Evolutionary conservation across 2,329 filamentous ascomycete genomes (phyloP).

Genomic region (Penicillium olsonii): DNA sequence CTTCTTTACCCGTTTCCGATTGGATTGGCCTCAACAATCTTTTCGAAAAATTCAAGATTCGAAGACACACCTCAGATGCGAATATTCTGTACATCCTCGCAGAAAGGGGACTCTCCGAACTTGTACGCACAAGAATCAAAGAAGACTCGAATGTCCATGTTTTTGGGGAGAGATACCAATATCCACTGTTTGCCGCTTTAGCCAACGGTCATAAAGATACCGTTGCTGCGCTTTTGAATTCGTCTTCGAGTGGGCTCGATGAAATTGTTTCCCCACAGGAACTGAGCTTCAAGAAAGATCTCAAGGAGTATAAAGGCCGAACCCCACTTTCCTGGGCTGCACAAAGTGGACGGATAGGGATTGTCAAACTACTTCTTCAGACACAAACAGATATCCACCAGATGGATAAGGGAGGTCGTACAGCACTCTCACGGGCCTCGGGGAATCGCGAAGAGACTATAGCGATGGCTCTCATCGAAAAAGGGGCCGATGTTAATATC

Average conservation of each 20-base stretch:
- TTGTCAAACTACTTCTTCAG: slow-evolving; percentile 12
- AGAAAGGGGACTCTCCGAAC: slow-evolving; percentile 12
- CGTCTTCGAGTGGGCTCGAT: slow-evolving; percentile 2
- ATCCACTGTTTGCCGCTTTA: slow-evolving; percentile 22
- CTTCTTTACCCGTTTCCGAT: slow-evolving; percentile 24
- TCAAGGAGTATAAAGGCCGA: slow-evolving; percentile 3
- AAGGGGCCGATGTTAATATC: neutral
- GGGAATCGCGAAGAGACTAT: slow-evolving; percentile 5
- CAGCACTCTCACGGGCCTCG: slow-evolving; percentile 6
- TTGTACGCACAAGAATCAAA: slow-evolving; percentile 7
- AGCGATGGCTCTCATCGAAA: neutral
- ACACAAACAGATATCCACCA: neutral
- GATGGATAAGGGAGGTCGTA: neutral
- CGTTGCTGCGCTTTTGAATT: slow-evolving; percentile 11
- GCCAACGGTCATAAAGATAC: slow-evolving; percentile 10
- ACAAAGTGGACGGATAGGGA: neutral
- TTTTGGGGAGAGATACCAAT: slow-evolving; percentile 9
- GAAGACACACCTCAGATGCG: slow-evolving; percentile 18
- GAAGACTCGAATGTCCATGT: slow-evolving; percentile 5
- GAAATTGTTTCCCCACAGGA: slow-evolving; percentile 13
- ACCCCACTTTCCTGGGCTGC: slow-evolving; percentile 19
- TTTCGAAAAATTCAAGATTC: slow-evolving; percentile 33
- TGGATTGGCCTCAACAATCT: slow-evolving; percentile 39
- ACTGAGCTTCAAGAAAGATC: slow-evolving; percentile 7
- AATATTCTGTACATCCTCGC: slow-evolving; percentile 20